These are phyloP conservation scores for Ganoderma leucocontextum DNA, from an alignment of 1,284 basidiomycete species.

Conservation along the genomic window DNA sequence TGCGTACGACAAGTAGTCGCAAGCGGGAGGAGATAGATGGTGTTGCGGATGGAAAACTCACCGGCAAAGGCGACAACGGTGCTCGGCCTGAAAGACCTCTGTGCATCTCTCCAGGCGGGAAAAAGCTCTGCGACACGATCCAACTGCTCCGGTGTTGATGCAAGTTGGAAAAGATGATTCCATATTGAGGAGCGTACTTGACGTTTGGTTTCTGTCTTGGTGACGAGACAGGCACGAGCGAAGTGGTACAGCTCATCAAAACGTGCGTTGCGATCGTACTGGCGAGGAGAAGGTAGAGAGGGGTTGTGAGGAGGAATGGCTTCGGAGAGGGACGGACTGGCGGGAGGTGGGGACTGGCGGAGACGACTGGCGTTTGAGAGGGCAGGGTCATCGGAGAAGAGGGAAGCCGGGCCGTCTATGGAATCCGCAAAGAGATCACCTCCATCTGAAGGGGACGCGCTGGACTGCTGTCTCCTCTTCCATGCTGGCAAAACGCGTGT, in stretches of 20 bases:
- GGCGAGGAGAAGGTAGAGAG: constrained; percentile 21
- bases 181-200: constrained; percentile 49
- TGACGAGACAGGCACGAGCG: constrained; percentile 38
- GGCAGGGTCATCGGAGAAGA: constrained; percentile 24
- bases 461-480: constrained; percentile 33
- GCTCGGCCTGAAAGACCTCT: constrained; percentile 47
- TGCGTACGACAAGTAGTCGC: not conserved
- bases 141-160: constrained; percentile 55
- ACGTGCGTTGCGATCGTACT: constrained; percentile 33
- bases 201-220: constrained; percentile 23
- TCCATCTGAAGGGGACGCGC: constrained; percentile 12
- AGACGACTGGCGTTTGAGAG: too few relatives aligned
- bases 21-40: not conserved
- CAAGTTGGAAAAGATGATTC: constrained; percentile 58
- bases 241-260: constrained; percentile 41
- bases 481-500: constrained; percentile 22
- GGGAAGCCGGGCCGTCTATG: constrained; percentile 20
- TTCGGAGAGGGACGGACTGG: constrained; percentile 4
- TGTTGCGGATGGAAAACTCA: constrained; percentile 44
- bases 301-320: constrained; percentile 18
- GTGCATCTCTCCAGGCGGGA: constrained; percentile 55
- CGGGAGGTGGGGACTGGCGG: constrained; percentile 7
- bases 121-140: constrained; percentile 53
- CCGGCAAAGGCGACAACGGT: constrained; percentile 57
- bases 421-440: constrained; percentile 36